phyloP scores from a whole-genome alignment of 2,329 filamentous ascomycete species.

The Paecilomyces dactylethromorphus region DNA sequence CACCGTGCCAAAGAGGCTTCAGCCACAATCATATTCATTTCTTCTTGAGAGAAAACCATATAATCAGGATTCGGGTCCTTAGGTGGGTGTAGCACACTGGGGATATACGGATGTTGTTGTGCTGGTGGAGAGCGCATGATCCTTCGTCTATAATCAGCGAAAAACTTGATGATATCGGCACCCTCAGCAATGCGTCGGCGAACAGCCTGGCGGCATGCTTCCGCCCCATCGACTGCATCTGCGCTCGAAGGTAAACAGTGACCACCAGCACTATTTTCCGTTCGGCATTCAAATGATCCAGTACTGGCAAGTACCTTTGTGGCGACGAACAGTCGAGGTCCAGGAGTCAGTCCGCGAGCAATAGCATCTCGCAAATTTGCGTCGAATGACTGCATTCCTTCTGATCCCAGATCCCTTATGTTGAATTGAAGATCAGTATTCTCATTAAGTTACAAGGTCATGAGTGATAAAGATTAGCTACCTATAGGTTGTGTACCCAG shows the following conservation, averaged over 20 bases:
- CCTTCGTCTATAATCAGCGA: constrained; percentile 44
- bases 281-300: neutral
- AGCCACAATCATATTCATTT: constrained; percentile 45
- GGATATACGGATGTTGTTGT: constrained; percentile 17
- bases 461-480: constrained; percentile 42
- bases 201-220: constrained; percentile 42
- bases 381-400: constrained; percentile 46
- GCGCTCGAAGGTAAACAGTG: constrained; percentile 27
- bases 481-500: constrained; percentile 54
- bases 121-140: constrained; percentile 36
- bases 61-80: constrained; percentile 35
- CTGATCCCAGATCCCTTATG: constrained; percentile 47
- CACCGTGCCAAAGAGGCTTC: constrained; percentile 37
- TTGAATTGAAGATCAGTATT: neutral
- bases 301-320: constrained; percentile 30
- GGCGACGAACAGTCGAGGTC: constrained; percentile 51
- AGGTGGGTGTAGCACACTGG: constrained; percentile 30
- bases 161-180: constrained; percentile 48
- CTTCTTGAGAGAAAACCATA: constrained; percentile 41
- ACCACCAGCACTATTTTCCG: neutral
- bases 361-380: constrained; percentile 48
- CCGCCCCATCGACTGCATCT: constrained; percentile 44
- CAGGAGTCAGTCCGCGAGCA: constrained; percentile 48
- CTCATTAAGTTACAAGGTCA: neutral
- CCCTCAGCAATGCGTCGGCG: constrained; percentile 42